phyloP scores from a whole-genome alignment of 805 yeast species.

The Debaryomyces maramus region DNA sequence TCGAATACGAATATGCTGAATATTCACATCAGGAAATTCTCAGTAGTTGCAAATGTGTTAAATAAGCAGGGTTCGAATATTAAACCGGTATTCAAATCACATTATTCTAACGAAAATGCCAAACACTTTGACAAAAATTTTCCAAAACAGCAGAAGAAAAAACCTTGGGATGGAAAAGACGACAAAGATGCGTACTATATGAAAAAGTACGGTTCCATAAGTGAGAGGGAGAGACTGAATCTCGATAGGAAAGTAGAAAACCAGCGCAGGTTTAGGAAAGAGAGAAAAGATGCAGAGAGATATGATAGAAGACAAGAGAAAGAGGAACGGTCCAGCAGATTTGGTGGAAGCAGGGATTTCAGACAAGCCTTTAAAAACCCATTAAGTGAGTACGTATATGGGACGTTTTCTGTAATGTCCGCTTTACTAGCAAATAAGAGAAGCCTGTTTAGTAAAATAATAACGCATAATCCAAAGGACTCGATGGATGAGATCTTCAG shows the following conservation, averaged over 20 bases:
- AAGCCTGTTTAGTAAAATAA: slow-evolving; percentile 50
- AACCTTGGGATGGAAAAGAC: slow-evolving; percentile 40
- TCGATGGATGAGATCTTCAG: slow-evolving; percentile 38
- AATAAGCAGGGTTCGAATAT: slow-evolving; percentile 4
- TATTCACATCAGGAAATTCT: slow-evolving; percentile 7
- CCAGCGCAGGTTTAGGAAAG: slow-evolving; percentile 27
- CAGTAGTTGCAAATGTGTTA: slow-evolving; percentile 1
- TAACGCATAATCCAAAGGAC: slow-evolving; percentile 42
- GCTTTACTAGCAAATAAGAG: slow-evolving; percentile 62
- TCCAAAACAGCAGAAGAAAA: slow-evolving; percentile 17
- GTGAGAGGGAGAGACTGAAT: slow-evolving; percentile 23
- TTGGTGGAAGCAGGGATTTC: slow-evolving; percentile 1
- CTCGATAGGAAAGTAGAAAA: slow-evolving; percentile 33
- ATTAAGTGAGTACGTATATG: slow-evolving; percentile 68
- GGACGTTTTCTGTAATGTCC: slow-evolving; percentile 72
- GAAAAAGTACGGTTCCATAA: slow-evolving; percentile 34
- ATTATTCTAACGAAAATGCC: slow-evolving; percentile 9
- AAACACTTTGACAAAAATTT: slow-evolving; percentile 27
- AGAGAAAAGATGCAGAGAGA: slow-evolving; percentile 21
- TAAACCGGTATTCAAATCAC: slow-evolving; percentile 10
- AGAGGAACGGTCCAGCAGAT: background rate
- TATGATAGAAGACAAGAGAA: slow-evolving; percentile 8
- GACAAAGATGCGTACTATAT: slow-evolving; percentile 40
- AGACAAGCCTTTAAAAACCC: slow-evolving; percentile 35
- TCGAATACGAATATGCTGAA: slow-evolving; percentile 6